Conservation (phyloP, 2,329 filamentous ascomycete species). For the Juglanconis oblonga region DNA sequence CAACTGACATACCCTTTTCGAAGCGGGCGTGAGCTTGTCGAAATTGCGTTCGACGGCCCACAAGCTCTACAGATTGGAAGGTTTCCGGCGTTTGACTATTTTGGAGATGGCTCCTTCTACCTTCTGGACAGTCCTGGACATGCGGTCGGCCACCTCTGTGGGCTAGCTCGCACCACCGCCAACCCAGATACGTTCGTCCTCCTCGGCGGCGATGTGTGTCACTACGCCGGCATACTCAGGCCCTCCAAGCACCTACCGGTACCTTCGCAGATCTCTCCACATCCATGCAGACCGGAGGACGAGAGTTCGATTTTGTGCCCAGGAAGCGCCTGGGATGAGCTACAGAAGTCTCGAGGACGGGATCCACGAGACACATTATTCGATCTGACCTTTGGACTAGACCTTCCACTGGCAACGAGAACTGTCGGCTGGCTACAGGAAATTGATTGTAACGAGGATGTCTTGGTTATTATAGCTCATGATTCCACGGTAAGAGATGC, state of each 20-base stretch:
- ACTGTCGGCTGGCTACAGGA: slow-evolving; percentile 18
- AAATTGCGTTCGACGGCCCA: slow-evolving; percentile 11
- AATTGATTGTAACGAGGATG: slow-evolving; percentile 14
- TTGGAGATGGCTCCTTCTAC: slow-evolving; percentile 30
- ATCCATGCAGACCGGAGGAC: slow-evolving; percentile 18
- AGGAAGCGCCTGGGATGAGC: slow-evolving; percentile 20
- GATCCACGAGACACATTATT: slow-evolving; percentile 22
- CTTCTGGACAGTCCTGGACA: slow-evolving; percentile 31
- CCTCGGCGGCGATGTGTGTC: slow-evolving; percentile 34
- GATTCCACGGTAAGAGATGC: slow-evolving; percentile 2
- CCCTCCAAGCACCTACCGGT: slow-evolving; percentile 25
- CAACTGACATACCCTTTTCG: no score
- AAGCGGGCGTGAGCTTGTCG: slow-evolving; percentile 2
- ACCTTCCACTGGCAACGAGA: slow-evolving; percentile 21
- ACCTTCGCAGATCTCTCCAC: slow-evolving; percentile 24
- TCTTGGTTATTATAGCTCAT: slow-evolving; percentile 18
- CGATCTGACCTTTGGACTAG: slow-evolving; percentile 23
- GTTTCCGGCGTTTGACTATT: slow-evolving; percentile 29
- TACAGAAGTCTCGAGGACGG: slow-evolving; percentile 22
- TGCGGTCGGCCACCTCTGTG: slow-evolving; percentile 30
- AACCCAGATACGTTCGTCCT: slow-evolving; percentile 29
- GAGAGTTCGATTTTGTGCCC: slow-evolving; percentile 18
- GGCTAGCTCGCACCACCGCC: slow-evolving; percentile 27
- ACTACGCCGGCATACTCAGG: slow-evolving; percentile 29
- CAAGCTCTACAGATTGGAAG: slow-evolving; percentile 25